Evolutionary conservation across 1,284 basidiomycete species (phyloP), one percentile per base, ranked within the genome.

Genomic region (Moesziomyces antarcticus): DNA sequence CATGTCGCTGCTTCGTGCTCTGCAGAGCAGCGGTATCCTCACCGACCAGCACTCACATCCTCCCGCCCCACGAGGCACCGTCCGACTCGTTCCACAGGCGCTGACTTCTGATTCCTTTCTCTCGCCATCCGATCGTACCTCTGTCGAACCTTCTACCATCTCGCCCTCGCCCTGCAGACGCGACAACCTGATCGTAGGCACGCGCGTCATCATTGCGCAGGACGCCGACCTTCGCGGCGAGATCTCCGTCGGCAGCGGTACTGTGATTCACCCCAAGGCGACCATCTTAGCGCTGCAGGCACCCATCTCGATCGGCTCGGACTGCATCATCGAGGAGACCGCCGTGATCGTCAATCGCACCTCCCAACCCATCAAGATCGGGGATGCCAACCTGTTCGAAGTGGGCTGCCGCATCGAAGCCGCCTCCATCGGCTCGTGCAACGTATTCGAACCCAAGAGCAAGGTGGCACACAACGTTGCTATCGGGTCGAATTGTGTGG

Each of bases 181-280:
- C 22, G 75, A 77, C 64, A 78, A 78, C 48, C 57, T 80, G 24
- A 67, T 58, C 33, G 71, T 78, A 21, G 78, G 78, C 30, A 70
- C 67, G 1, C 58, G 71, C 33, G 75, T 78, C 61, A 55, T 70
- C 47, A 77, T 77, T 45, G 74, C 75, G 5, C 55, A 67, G n/a
- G 70, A 78, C 20, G 71, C 76, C 44, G 77, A 80, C 35, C 56
- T 80, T 18, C 62, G 74, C 9, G 78, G 78, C 44, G 64, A 77
- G n/a, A 77, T 80, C 56, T 67, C 57, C 16, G 72, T 80, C 16
- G 78, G 78, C 11, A 65, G 62, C 33, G 78, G 74, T 30, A 92
- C 91, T 1, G 90, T 97, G 50, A 89, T 99, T n/a, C 95, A 98
- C 77, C 95, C 96, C 0, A 93, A 93, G 82, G 93, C 92, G 0